Conservation (phyloP, 352 stramenopile species). For the Phytophthora sp. region DNA sequence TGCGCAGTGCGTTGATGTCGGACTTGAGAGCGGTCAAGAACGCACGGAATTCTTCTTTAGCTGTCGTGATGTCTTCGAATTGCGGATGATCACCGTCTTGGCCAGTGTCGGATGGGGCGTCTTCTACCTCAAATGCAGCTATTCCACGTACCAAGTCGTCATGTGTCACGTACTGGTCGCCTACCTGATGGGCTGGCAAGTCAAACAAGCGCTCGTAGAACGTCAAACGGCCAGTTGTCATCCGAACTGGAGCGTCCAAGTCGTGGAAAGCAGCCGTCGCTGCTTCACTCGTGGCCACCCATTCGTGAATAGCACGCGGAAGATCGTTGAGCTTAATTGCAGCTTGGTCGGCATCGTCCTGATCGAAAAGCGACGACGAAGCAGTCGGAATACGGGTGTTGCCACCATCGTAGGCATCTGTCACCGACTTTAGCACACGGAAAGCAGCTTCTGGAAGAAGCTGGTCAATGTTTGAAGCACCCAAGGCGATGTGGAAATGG, state of each 20-base stretch:
- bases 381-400: slow-evolving; percentile 10
- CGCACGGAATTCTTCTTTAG: slow-evolving; percentile 45
- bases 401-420: slow-evolving; percentile 25
- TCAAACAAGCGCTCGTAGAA: slow-evolving; percentile 60
- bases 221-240: slow-evolving; percentile 32
- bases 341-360: slow-evolving; percentile 32
- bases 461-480: slow-evolving; percentile 72
- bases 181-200: slow-evolving; percentile 42
- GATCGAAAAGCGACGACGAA: slow-evolving; percentile 12
- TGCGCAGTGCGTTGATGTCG: slow-evolving; percentile 62
- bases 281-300: slow-evolving; percentile 35
- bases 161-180: slow-evolving; percentile 65
- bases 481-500: slow-evolving; percentile 86
- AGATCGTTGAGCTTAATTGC: slow-evolving; percentile 64
- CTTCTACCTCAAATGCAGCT: slow-evolving; percentile 38
- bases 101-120: slow-evolving; percentile 24
- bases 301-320: slow-evolving; percentile 48
- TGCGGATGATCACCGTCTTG: slow-evolving; percentile 29
- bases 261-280: slow-evolving; percentile 1
- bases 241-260: slow-evolving; percentile 3
- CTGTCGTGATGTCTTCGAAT: slow-evolving; percentile 20
- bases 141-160: slow-evolving; percentile 75
- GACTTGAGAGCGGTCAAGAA: slow-evolving; percentile 56
- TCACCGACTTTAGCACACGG: slow-evolving; percentile 67
- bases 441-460: slow-evolving; percentile 80